A percentile compares a stretch with the other conserved stretches of the same genome.
phyloP scores from a whole-genome alignment of 805 yeast genomes.

The Jamesozyma rosinii region DNA sequence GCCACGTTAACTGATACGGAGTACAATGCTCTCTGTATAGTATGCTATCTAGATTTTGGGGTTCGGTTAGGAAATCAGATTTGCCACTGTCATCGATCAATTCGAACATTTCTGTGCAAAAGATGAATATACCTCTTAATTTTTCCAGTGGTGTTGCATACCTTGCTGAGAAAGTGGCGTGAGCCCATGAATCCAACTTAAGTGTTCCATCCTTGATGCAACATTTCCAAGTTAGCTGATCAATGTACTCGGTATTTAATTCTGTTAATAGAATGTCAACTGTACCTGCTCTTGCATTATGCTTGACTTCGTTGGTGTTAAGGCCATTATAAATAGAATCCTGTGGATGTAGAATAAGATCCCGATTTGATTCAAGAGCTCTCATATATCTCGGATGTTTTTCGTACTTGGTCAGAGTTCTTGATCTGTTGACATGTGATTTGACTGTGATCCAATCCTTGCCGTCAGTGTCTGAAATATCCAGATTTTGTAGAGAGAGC shows the following conservation, averaged over 20 bases:
- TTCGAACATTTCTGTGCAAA: constrained; percentile 51
- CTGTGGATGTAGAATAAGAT: constrained; percentile 56
- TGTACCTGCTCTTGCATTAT: constrained; percentile 23
- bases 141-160: constrained; percentile 48
- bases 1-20: constrained; percentile 65
- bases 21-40: constrained; percentile 44
- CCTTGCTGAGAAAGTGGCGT: constrained; percentile 43
- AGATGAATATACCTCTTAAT: constrained; percentile 54
- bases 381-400: constrained; percentile 61
- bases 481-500: constrained; percentile 23
- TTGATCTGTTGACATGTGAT: constrained; percentile 62
- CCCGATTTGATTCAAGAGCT: constrained; percentile 50
- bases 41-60: constrained; percentile 36
- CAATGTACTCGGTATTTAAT: constrained; percentile 35
- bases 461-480: constrained; percentile 32
- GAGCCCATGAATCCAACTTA: constrained; percentile 47
- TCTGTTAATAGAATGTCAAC: constrained; percentile 28
- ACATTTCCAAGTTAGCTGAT: constrained; percentile 33
- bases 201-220: constrained; percentile 34
- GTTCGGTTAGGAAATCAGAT: constrained; percentile 30
- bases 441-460: constrained; percentile 46
- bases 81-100: constrained; percentile 34
- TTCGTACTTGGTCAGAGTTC: constrained; percentile 58
- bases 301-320: constrained; percentile 40
- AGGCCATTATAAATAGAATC: constrained; percentile 35